A percentile compares a stretch with the other conserved stretches of the same genome.
Evolutionary conservation across 768 basidiomycete species (phyloP).

Genomic region (Tulasnella sp.): DNA sequence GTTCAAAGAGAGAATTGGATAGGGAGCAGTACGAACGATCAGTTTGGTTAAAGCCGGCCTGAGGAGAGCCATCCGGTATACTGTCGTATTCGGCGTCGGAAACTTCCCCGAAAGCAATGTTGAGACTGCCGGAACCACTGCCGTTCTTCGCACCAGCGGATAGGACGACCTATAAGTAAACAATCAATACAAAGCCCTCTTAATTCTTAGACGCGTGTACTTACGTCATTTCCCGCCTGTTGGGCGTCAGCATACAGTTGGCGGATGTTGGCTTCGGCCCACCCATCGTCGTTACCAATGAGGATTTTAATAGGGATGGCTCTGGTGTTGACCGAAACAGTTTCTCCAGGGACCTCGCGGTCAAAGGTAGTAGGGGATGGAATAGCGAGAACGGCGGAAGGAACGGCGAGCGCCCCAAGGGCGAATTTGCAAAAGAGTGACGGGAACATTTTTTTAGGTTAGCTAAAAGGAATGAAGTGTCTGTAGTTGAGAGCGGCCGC

Average conservation of each 20-base stretch:
- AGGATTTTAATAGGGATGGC: constrained; percentile 8
- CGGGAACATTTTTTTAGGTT: neutral
- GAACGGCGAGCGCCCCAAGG: neutral
- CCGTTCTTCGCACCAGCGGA: constrained; percentile 10
- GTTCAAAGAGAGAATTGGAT: neutral
- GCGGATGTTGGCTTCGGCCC: constrained; percentile 26
- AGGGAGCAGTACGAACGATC: constrained; percentile 11
- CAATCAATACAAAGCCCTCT: neutral
- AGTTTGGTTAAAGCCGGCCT: neutral
- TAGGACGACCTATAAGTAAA: neutral
- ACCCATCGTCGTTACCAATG: constrained; percentile 26
- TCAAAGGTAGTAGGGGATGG: neutral
- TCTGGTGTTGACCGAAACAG: neutral
- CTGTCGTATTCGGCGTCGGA: neutral
- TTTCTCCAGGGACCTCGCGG: neutral
- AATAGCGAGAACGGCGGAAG: neutral
- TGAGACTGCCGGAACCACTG: constrained; percentile 23
- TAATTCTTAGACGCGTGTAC: neutral
- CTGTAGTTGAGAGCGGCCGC: neutral
- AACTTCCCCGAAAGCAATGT: neutral
- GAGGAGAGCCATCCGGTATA: neutral
- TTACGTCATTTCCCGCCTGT: neutral
- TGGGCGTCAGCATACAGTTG: constrained; percentile 7
- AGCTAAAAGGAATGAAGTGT: neutral
- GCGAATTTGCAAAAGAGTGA: neutral